Conservation (phyloP, 441 rosid genomes). For the Eugenia klotzschiana region DNA sequence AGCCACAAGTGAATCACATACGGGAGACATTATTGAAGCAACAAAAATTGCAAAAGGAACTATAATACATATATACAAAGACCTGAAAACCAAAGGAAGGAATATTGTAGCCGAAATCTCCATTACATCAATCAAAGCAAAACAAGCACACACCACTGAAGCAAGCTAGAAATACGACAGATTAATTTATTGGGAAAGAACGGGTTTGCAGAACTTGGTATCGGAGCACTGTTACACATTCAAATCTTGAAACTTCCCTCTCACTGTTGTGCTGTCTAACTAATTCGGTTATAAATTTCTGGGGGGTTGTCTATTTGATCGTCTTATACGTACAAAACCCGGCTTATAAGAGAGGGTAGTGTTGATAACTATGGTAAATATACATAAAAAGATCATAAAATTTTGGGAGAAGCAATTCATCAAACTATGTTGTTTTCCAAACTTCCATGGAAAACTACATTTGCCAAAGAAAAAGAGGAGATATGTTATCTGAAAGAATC, state of each 20-base stretch:
- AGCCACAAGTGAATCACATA: background rate
- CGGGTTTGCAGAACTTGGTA: background rate
- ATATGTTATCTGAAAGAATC: background rate
- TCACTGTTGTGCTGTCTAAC: background rate
- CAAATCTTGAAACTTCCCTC: background rate
- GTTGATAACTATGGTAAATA: background rate
- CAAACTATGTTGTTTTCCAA: background rate
- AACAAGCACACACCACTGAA: background rate
- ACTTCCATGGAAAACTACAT: background rate
- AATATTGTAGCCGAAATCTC: background rate
- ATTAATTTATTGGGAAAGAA: background rate
- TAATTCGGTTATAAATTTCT: background rate
- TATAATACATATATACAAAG: background rate
- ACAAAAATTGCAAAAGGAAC: background rate
- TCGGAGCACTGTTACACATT: background rate
- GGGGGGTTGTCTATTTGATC: background rate
- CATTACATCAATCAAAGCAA: background rate
- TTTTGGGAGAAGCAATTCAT: background rate
- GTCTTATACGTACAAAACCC: background rate
- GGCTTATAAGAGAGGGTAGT: background rate
- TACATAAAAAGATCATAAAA: background rate
- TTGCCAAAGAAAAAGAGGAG: background rate
- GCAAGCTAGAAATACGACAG: background rate
- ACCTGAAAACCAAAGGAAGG: background rate
- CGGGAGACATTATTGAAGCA: background rate